Evolutionary conservation across 352 stramenopile species (phyloP).

Genomic region (Globisporangium okanoganense): DNA sequence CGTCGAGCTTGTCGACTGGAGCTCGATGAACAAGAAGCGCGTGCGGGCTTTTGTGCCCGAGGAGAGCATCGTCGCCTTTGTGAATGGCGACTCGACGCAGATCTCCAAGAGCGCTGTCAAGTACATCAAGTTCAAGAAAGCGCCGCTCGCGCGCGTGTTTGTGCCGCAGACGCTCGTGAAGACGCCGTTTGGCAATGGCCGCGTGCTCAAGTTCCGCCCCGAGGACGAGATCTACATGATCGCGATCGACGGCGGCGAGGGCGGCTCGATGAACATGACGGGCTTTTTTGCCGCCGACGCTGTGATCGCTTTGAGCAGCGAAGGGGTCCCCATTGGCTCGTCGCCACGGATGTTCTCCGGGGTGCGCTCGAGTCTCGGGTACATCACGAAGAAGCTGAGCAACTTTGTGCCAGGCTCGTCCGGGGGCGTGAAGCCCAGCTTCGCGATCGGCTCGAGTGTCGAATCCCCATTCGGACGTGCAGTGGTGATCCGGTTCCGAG

Average conservation of each 20-base stretch:
- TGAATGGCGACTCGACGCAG: conserved; percentile 31
- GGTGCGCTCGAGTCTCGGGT: conserved; percentile 66
- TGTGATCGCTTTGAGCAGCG: conserved; percentile 36
- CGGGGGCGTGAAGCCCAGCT: conserved; percentile 36
- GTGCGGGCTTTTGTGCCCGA: conserved; percentile 54
- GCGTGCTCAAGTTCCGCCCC: conserved; percentile 52
- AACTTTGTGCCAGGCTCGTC: conserved; percentile 59
- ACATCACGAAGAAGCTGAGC: conserved; percentile 78
- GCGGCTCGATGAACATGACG: conserved; percentile 33
- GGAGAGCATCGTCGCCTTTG: conserved; percentile 41
- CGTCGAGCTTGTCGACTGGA: conserved; percentile 76
- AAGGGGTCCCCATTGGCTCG: conserved; percentile 27
- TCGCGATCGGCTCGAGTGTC: conserved; percentile 47
- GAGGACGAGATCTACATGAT: conserved; percentile 76
- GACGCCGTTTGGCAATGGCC: conserved; percentile 75
- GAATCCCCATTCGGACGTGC: conserved; percentile 75
- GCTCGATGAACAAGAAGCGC: conserved; percentile 30
- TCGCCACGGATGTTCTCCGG: conserved; percentile 73
- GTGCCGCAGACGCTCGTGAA: conserved; percentile 52
- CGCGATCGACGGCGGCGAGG: conserved; percentile 31
- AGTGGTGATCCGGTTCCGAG: conserved; percentile 63
- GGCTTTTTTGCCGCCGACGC: conserved; percentile 48
- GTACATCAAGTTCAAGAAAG: conserved; percentile 55
- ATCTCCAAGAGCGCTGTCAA: conserved; percentile 42
- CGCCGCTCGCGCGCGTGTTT: conserved; percentile 39